These are phyloP conservation scores for Stereum hirsutum DNA, from an alignment of 1,284 basidiomycete species.

Conservation along the genomic window DNA sequence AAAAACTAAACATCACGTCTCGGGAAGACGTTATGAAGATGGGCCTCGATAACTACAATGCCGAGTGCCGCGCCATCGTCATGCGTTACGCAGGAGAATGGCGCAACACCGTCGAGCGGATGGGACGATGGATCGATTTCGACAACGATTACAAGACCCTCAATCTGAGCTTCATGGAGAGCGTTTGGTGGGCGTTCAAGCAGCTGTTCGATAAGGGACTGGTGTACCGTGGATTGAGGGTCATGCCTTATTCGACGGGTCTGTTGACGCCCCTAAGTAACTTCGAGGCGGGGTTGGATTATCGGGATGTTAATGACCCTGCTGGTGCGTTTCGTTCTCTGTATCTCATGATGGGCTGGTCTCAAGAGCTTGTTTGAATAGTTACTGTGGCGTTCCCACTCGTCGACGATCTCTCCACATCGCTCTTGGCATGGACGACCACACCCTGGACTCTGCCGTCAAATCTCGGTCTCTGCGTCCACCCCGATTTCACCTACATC, in stretches of 20 bases:
- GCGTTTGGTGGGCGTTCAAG: slow-evolving; percentile 99
- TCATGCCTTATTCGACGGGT: slow-evolving; percentile 99
- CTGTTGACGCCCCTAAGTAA: slow-evolving; percentile 96
- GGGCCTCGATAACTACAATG: slow-evolving; percentile 98
- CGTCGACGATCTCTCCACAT: slow-evolving; percentile 86
- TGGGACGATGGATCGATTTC: slow-evolving; percentile 99
- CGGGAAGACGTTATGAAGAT: slow-evolving; percentile 92
- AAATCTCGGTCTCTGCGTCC: slow-evolving; percentile 92
- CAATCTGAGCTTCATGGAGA: slow-evolving; percentile 93
- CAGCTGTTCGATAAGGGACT: slow-evolving; percentile 89
- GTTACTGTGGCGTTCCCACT: slow-evolving; percentile 93
- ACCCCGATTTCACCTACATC: slow-evolving; percentile 94
- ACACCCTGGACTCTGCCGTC: slow-evolving; percentile 99
- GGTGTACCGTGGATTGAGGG: slow-evolving; percentile 89
- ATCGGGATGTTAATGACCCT: slow-evolving; percentile 93
- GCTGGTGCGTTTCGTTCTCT: slow-evolving; percentile 47
- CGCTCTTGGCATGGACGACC: slow-evolving; percentile 96
- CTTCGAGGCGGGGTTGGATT: slow-evolving; percentile 93
- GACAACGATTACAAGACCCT: slow-evolving; percentile 99
- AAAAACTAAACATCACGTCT: slow-evolving; percentile 87
- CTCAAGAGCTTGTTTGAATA: slow-evolving; percentile 16
- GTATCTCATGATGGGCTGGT: neutral
- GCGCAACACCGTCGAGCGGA: slow-evolving; percentile 91
- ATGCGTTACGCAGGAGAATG: slow-evolving; percentile 97
- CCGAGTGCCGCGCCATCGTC: slow-evolving; percentile 93